Conservation (phyloP, 805 yeast species). For the Metschnikowia anglica region DNA sequence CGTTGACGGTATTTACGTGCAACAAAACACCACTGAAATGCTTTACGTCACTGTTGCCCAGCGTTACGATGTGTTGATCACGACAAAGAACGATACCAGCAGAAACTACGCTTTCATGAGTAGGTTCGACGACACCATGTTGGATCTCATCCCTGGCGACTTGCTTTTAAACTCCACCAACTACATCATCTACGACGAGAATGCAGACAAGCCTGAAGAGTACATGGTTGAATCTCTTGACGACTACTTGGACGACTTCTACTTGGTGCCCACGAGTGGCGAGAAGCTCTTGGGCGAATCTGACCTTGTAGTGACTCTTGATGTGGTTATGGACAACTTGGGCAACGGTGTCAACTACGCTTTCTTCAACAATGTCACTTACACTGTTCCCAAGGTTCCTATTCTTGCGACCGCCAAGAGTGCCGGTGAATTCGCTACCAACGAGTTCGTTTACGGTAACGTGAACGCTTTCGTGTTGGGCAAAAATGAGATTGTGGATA, state of each 20-base stretch:
- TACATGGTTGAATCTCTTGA: slow-evolving; percentile 44
- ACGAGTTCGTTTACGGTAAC: slow-evolving; percentile 70
- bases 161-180: slow-evolving; percentile 72
- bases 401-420: slow-evolving; percentile 74
- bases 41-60: slow-evolving; percentile 88
- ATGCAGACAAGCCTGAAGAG: slow-evolving; percentile 43
- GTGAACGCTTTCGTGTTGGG: slow-evolving; percentile 73
- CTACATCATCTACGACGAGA: slow-evolving; percentile 57
- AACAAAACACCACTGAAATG: slow-evolving; percentile 66
- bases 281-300: slow-evolving; percentile 60
- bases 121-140: slow-evolving; percentile 76
- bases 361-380: slow-evolving; percentile 88
- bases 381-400: slow-evolving; percentile 81
- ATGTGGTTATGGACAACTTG: slow-evolving; percentile 81
- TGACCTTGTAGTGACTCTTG: slow-evolving; percentile 66
- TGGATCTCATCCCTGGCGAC: slow-evolving; percentile 69
- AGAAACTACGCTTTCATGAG: slow-evolving; percentile 82
- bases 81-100: slow-evolving; percentile 61
- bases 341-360: slow-evolving; percentile 90
- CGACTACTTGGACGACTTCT: slow-evolving; percentile 42
- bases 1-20: slow-evolving; percentile 86
- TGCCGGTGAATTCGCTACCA: slow-evolving; percentile 59
- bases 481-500: slow-evolving; percentile 67
- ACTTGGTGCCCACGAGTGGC: slow-evolving; percentile 30
- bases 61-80: slow-evolving; percentile 78